These are phyloP conservation scores for Gaultheria prostrata DNA, from an alignment of 148 eudicot genomes.

Conservation along the genomic window DNA sequence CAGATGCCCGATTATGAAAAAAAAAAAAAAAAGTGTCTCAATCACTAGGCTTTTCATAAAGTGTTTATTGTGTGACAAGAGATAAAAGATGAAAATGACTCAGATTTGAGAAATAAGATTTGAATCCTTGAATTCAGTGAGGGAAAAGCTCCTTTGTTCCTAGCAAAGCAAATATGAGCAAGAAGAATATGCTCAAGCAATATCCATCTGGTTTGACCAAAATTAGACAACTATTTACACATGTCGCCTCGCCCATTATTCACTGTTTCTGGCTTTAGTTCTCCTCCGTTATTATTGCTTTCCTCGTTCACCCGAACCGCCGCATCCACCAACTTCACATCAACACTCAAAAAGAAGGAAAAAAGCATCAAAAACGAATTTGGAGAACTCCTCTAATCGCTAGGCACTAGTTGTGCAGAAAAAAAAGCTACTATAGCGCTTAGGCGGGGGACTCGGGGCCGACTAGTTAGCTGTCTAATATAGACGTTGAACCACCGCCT, in stretches of 20 bases:
- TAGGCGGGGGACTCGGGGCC: too few species aligned
- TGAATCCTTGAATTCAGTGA: neutral
- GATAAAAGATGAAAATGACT: neutral
- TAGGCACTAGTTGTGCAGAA: too few species aligned
- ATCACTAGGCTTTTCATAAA: neutral
- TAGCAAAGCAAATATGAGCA: neutral
- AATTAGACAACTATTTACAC: neutral
- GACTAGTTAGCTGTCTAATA: too few species aligned
- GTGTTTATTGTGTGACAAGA: neutral
- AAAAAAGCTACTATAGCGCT: too few species aligned
- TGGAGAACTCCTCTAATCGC: neutral
- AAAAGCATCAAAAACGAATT: neutral
- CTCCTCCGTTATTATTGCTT: neutral
- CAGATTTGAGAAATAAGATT: neutral
- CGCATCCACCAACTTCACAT: conserved; percentile 5
- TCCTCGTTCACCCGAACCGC: neutral
- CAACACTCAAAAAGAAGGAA: neutral
- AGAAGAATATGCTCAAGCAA: neutral
- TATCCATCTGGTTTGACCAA: neutral
- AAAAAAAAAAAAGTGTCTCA: neutral
- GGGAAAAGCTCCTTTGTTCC: neutral
- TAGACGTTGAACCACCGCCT: too few species aligned
- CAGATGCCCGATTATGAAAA: neutral
- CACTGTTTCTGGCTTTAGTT: neutral
- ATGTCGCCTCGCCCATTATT: neutral